Percentiles rank a stretch among this genome's conserved stretches.
phyloP scores from a whole-genome alignment of 306 rosid genomes.

The Citrullus colocynthis region DNA sequence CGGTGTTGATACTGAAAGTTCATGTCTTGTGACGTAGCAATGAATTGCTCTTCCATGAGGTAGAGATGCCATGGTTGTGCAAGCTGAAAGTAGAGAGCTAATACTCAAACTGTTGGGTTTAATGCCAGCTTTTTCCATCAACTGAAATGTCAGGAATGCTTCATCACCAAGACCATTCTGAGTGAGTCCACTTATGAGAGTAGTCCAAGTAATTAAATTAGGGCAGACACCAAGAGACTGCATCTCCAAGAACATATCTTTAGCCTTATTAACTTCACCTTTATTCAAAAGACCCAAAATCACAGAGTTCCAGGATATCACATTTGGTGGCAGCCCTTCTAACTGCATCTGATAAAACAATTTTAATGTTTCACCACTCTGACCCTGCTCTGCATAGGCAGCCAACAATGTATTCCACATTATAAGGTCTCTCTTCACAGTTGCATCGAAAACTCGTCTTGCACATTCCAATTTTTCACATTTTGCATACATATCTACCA shows the following conservation, averaged over 20 bases:
- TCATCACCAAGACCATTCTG: constrained; percentile 38
- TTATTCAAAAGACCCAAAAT: constrained; percentile 52
- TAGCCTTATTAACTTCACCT: constrained; percentile 54
- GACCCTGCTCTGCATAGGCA: constrained; percentile 56
- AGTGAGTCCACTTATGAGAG: constrained; percentile 55
- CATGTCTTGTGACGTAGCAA: constrained; percentile 45
- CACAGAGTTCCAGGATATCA: constrained; percentile 69
- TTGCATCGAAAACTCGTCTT: constrained; percentile 33
- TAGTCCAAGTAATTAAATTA: constrained; percentile 66
- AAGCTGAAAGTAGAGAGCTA: constrained; percentile 39
- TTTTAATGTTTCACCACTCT: constrained; percentile 62
- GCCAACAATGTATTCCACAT: constrained; percentile 79
- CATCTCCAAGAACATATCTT: constrained; percentile 61
- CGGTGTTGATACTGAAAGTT: constrained; percentile 25
- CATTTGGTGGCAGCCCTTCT: constrained; percentile 53
- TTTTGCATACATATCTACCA: constrained; percentile 65
- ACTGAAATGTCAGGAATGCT: constrained; percentile 35
- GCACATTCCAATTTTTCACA: constrained; percentile 47
- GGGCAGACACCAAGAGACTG: constrained; percentile 31
- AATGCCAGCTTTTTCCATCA: constrained; percentile 55
- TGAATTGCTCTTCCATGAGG: constrained; percentile 60
- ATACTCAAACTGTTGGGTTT: constrained; percentile 43
- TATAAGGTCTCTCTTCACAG: constrained; percentile 36
- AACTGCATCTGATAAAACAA: constrained; percentile 71
- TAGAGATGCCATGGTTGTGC: constrained; percentile 37